phyloP scores from a whole-genome alignment of 495 filamentous ascomycete genomes.

The Penicillium lividum region DNA sequence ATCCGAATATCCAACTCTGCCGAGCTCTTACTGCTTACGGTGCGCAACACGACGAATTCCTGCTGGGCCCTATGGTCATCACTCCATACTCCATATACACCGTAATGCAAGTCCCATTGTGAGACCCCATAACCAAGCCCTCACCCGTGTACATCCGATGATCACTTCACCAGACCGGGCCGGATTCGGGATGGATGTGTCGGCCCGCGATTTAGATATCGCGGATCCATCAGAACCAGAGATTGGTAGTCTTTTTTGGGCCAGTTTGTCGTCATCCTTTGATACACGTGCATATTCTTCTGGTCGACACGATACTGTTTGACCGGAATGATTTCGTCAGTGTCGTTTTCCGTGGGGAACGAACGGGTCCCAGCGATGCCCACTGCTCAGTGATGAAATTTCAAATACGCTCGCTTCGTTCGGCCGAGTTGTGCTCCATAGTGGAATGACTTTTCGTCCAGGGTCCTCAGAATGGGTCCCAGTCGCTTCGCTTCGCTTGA shows the following conservation, averaged over 20 bases:
- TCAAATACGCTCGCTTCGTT: background rate
- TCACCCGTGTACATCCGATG: background rate
- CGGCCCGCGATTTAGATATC: slow-evolving; percentile 14
- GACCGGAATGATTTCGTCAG: background rate
- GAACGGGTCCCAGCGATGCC: background rate
- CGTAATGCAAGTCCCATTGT: background rate
- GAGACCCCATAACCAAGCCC: background rate
- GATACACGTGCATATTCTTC: background rate
- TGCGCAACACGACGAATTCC: slow-evolving; percentile 8
- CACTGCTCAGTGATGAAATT: background rate
- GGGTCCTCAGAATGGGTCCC: background rate
- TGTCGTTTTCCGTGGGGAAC: background rate
- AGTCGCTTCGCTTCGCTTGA: slow-evolving; percentile 3
- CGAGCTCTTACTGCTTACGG: slow-evolving; percentile 13
- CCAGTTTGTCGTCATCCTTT: background rate
- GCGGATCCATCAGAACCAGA: slow-evolving; percentile 7
- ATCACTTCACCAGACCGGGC: background rate
- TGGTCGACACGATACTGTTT: background rate
- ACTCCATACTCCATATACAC: no score
- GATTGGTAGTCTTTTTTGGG: background rate
- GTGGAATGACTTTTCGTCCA: background rate
- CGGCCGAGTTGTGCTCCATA: background rate
- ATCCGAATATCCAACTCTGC: background rate
- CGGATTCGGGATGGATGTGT: background rate
- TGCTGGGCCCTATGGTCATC: background rate